phyloP scores from a whole-genome alignment of 1,284 basidiomycete genomes.

The Puccinia hordei region DNA sequence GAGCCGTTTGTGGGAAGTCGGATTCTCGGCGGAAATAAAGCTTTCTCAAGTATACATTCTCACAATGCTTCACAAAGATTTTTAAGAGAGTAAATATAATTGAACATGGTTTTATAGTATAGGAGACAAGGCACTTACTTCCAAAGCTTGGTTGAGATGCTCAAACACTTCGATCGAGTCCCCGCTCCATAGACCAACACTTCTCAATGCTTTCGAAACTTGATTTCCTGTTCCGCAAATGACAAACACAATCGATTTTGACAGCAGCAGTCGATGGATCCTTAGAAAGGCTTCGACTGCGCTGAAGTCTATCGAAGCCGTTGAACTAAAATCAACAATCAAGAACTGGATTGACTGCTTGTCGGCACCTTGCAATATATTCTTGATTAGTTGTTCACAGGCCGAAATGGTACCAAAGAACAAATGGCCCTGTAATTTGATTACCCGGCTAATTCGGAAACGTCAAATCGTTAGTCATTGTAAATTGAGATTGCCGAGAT shows the following conservation, averaged over 20 bases:
- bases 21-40: constrained; percentile 58
- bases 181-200: constrained; percentile 72
- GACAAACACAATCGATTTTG: constrained; percentile 78
- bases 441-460: constrained; percentile 10
- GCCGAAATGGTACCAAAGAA: constrained; percentile 81
- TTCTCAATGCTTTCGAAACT: constrained; percentile 72
- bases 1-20: background rate
- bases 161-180: constrained; percentile 74
- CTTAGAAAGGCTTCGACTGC: constrained; percentile 93
- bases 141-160: constrained; percentile 84
- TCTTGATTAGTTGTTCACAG: constrained; percentile 65
- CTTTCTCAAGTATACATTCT: constrained; percentile 60
- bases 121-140: constrained; percentile 59
- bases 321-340: constrained; percentile 83
- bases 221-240: constrained; percentile 72
- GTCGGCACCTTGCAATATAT: constrained; percentile 76
- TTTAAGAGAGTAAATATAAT: background rate
- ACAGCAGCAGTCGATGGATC: constrained; percentile 77
- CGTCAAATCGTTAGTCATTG: background rate
- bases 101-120: background rate
- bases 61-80: constrained; percentile 51
- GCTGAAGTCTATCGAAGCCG: constrained; percentile 81
- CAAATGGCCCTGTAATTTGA: constrained; percentile 66
- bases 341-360: constrained; percentile 80
- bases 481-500: background rate